Evolutionary conservation across 1,284 basidiomycete species (phyloP).

Genomic region (Mrakiaceae sp.): DNA sequence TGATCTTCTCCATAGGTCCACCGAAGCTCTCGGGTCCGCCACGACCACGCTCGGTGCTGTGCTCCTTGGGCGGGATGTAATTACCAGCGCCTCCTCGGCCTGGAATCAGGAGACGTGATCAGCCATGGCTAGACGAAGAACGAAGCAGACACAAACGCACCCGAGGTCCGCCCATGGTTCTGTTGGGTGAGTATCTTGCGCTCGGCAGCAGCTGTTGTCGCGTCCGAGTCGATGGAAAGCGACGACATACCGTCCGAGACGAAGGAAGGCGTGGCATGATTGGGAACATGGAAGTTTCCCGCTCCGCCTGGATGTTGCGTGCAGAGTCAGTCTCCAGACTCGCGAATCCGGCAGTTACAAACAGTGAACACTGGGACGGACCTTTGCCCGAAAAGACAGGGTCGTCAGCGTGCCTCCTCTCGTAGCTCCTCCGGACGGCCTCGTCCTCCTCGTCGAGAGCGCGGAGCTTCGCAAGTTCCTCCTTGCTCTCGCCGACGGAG

Average conservation of each 20-base stretch:
- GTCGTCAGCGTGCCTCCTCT: background rate
- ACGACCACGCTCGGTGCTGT: background rate
- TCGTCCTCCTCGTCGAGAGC: constrained; percentile 15
- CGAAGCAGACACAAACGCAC: no score
- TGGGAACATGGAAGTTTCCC: constrained; percentile 2
- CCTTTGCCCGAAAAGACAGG: background rate
- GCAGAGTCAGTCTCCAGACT: background rate
- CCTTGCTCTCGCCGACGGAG: background rate
- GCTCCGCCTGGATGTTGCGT: background rate
- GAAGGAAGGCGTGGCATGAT: no score
- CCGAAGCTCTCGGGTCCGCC: no score
- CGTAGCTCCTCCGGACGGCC: background rate
- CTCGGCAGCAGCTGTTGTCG: no score
- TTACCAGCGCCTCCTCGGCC: background rate
- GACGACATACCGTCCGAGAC: no score
- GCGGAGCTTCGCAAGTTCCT: background rate
- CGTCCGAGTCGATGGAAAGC: no score
- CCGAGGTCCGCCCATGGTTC: no score
- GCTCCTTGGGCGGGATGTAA: background rate
- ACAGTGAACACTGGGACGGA: background rate
- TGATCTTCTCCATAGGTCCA: background rate
- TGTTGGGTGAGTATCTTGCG: no score
- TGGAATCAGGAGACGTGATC: background rate
- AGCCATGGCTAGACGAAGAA: no score
- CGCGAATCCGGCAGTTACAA: background rate